Conservation (phyloP, 2,329 filamentous ascomycete species). For the Botrytis sinoallii region DNA sequence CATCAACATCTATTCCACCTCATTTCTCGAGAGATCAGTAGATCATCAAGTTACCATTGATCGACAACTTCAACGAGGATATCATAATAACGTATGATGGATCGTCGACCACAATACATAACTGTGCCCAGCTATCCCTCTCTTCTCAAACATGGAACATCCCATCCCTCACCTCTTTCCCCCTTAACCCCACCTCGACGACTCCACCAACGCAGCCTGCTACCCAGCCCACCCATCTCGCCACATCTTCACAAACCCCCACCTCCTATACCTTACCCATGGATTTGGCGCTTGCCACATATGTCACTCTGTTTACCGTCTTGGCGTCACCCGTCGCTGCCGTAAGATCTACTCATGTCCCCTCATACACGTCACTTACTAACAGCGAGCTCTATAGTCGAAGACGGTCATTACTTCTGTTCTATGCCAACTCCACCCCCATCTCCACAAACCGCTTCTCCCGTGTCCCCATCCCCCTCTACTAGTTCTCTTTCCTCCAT, state of each 20-base stretch:
- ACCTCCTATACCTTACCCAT: constrained; percentile 34
- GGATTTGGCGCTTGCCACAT: constrained; percentile 40
- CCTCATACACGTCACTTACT: background rate
- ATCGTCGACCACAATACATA: constrained; percentile 7
- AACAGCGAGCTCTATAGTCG: constrained; percentile 20
- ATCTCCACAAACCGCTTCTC: background rate
- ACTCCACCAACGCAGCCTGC: constrained; percentile 14
- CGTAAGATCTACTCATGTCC: constrained; percentile 11
- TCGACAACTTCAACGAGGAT: background rate
- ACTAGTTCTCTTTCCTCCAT: background rate
- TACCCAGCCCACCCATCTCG: constrained; percentile 16
- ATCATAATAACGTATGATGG: background rate
- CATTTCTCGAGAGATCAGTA: background rate
- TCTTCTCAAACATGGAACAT: constrained; percentile 1
- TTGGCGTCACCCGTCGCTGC: constrained; percentile 39
- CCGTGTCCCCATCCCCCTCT: background rate
- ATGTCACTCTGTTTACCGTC: constrained; percentile 35
- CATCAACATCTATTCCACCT: background rate
- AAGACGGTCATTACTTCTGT: constrained; percentile 30
- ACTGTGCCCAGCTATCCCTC: constrained; percentile 11
- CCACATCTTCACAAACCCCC: constrained; percentile 22
- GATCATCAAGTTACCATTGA: background rate
- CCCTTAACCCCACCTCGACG: constrained; percentile 16
- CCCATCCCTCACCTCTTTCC: constrained; percentile 10
- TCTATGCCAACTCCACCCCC: constrained; percentile 17